Percentiles rank a stretch among this genome's conserved stretches.
Conservation (phyloP, 257 asterid species). For the Linderniella brevidens region DNA sequence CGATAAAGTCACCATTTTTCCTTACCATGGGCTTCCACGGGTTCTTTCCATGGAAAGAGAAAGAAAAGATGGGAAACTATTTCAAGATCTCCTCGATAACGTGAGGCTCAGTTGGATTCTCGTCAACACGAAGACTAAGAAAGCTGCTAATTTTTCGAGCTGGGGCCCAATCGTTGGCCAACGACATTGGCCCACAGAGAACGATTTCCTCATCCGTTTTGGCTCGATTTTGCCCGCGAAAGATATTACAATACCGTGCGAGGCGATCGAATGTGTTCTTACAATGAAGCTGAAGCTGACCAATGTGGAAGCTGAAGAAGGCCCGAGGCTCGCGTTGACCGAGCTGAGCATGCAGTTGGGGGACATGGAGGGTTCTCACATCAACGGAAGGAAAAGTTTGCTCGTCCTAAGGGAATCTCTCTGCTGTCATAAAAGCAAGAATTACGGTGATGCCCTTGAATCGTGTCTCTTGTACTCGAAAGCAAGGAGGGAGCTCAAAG, state of each 20-base stretch:
- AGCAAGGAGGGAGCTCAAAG: slow-evolving; percentile 64
- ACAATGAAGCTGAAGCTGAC: slow-evolving; percentile 48
- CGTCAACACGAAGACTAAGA: slow-evolving; percentile 52
- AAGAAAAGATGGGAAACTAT: slow-evolving; percentile 73
- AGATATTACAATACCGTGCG: slow-evolving; percentile 64
- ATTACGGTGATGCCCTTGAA: slow-evolving; percentile 62
- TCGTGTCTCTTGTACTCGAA: slow-evolving; percentile 60
- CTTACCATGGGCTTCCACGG: slow-evolving; percentile 48
- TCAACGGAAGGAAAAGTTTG: slow-evolving; percentile 65
- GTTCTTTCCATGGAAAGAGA: slow-evolving; percentile 45
- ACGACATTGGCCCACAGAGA: slow-evolving; percentile 84
- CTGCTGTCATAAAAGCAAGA: slow-evolving; percentile 57
- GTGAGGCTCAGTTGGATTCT: slow-evolving; percentile 73
- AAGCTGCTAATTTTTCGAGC: slow-evolving; percentile 73
- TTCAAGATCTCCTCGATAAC: slow-evolving; percentile 68
- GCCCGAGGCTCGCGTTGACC: slow-evolving; percentile 34
- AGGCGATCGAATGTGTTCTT: slow-evolving; percentile 60
- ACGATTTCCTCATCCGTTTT: slow-evolving; percentile 63
- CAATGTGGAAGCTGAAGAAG: slow-evolving; percentile 18
- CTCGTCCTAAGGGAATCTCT: slow-evolving; percentile 61
- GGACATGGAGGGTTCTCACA: slow-evolving; percentile 85
- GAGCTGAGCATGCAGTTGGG: slow-evolving; percentile 83
- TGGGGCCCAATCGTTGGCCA: slow-evolving; percentile 79
- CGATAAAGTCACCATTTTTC: slow-evolving; percentile 22
- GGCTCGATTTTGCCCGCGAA: slow-evolving; percentile 76